These are phyloP conservation scores for Trametes coccinea DNA, from an alignment of 768 basidiomycete genomes.

Conservation along the genomic window DNA sequence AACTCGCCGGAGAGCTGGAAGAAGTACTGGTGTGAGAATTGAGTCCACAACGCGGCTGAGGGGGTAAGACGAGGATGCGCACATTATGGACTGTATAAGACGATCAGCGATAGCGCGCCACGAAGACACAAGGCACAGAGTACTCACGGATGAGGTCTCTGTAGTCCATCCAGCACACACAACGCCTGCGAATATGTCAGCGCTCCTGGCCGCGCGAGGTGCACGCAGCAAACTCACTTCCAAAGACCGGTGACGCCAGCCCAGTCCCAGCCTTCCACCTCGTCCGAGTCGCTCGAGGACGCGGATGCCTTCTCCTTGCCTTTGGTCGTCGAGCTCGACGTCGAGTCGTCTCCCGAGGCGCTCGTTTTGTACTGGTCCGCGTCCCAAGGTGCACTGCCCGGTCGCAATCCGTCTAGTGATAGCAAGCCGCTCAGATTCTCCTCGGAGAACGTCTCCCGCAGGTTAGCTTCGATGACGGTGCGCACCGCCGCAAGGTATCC, in stretches of 20 bases:
- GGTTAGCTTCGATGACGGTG: conserved; percentile 51
- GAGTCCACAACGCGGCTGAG: no score
- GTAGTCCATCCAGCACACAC: conserved; percentile 62
- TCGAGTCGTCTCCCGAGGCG: not conserved
- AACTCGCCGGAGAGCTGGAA: conserved; percentile 31
- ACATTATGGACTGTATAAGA: conserved; percentile 41
- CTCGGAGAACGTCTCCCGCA: conserved; percentile 41
- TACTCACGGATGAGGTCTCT: conserved; percentile 51
- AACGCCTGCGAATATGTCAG: conserved; percentile 39
- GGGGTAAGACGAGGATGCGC: not conserved
- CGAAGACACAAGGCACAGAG: not conserved
- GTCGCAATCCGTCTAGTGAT: conserved; percentile 30
- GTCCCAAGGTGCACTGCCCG: conserved; percentile 30
- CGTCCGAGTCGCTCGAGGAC: conserved; percentile 5
- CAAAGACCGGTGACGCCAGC: conserved; percentile 55
- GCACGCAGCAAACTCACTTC: conserved; percentile 40
- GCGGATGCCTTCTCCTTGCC: conserved; percentile 6
- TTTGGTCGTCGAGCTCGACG: conserved; percentile 4
- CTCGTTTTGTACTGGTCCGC: conserved; percentile 2
- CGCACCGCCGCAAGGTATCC: conserved; percentile 52
- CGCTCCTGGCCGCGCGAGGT: not conserved
- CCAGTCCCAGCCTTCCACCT: conserved; percentile 57
- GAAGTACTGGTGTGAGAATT: conserved; percentile 2
- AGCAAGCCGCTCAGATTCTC: conserved; percentile 30
- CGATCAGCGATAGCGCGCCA: not conserved